phyloP scores from a whole-genome alignment of 2,329 filamentous ascomycete genomes.

The Penicillium sp. region DNA sequence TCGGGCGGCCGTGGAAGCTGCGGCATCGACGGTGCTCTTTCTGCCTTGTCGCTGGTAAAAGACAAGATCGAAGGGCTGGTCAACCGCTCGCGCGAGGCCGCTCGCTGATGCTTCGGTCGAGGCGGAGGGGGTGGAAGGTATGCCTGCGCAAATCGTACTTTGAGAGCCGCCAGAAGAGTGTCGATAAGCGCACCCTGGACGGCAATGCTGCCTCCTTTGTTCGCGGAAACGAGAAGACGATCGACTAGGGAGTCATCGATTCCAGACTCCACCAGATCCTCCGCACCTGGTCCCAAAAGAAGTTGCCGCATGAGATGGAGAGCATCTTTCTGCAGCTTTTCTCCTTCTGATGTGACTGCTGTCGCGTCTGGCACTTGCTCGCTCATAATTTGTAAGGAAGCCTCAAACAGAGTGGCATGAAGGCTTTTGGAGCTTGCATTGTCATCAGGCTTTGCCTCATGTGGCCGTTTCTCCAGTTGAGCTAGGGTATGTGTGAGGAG shows the following conservation, averaged over 20 bases:
- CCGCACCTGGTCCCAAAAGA: slow-evolving; percentile 42
- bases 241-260: slow-evolving; percentile 72
- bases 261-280: slow-evolving; percentile 48
- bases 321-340: slow-evolving; percentile 70
- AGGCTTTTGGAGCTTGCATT: slow-evolving; percentile 32
- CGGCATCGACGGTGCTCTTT: slow-evolving; percentile 37
- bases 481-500: slow-evolving; percentile 64
- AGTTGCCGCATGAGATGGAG: slow-evolving; percentile 63
- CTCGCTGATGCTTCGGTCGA: slow-evolving; percentile 38
- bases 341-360: slow-evolving; percentile 54
- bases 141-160: slow-evolving; percentile 54
- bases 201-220: slow-evolving; percentile 61
- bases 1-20: slow-evolving; percentile 55
- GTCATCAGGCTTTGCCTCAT: slow-evolving; percentile 53
- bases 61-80: slow-evolving; percentile 47
- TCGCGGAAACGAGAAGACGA: slow-evolving; percentile 63
- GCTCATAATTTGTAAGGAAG: slow-evolving; percentile 32
- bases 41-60: slow-evolving; percentile 47
- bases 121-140: slow-evolving; percentile 34
- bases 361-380: slow-evolving; percentile 17
- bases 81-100: slow-evolving; percentile 41
- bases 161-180: slow-evolving; percentile 73
- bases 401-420: slow-evolving; percentile 37
- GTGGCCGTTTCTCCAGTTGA: slow-evolving; percentile 49
- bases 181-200: slow-evolving; percentile 78